Percentiles rank a stretch among this genome's conserved stretches.
These are phyloP conservation scores for Tricholoma furcatifolium DNA, from an alignment of 768 basidiomycete species.

Conservation along the genomic window DNA sequence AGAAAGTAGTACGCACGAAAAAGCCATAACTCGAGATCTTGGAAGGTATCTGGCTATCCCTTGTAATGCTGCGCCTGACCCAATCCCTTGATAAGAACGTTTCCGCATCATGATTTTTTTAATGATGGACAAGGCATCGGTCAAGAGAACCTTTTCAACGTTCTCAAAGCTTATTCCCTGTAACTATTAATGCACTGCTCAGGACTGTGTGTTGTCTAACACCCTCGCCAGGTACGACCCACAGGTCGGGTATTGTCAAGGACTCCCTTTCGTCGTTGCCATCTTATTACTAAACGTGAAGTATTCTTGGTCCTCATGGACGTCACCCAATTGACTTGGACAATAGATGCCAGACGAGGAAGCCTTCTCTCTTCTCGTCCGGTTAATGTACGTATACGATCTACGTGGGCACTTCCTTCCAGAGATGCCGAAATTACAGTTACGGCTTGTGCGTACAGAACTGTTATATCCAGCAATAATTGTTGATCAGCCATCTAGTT, in stretches of 20 bases:
- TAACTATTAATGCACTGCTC: constrained; percentile 34
- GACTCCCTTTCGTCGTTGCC: constrained; percentile 94
- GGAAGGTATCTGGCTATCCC: constrained; percentile 54
- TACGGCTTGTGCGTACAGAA: constrained; percentile 67
- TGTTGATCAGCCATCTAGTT: constrained; percentile 36
- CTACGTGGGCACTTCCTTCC: constrained; percentile 96
- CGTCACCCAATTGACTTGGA: constrained; percentile 9
- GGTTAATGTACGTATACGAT: constrained; percentile 96
- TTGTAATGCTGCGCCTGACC: constrained; percentile 2
- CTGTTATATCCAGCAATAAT: background rate
- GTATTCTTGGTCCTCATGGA: background rate
- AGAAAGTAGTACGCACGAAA: constrained; percentile 85
- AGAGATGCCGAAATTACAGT: constrained; percentile 96
- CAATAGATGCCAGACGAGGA: constrained; percentile 98
- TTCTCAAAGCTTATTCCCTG: constrained; percentile 96
- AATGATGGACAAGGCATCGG: constrained; percentile 93
- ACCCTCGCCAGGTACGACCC: constrained; percentile 65
- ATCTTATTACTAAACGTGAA: constrained; percentile 87
- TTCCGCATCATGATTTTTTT: constrained; percentile 96
- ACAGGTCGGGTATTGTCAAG: constrained; percentile 97
- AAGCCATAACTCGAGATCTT: constrained; percentile 90
- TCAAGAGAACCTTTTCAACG: constrained; percentile 97
- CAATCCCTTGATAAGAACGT: constrained; percentile 56
- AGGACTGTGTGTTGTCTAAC: constrained; percentile 5
- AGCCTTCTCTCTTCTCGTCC: constrained; percentile 92